Conservation (phyloP, 83 land plant species). For the Picea engelmannii region DNA sequence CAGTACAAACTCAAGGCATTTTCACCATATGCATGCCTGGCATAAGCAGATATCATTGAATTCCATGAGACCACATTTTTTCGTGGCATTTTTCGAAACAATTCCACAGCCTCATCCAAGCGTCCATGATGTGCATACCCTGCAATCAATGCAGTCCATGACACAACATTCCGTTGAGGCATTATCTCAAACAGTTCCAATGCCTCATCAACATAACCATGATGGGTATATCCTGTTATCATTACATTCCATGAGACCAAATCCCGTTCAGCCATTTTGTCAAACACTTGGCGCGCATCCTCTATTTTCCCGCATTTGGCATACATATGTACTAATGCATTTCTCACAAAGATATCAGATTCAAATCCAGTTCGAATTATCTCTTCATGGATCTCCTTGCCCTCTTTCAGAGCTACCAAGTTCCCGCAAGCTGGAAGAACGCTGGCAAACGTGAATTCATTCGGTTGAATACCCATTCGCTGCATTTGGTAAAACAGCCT, state of each 20-base stretch:
- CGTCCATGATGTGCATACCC: neutral
- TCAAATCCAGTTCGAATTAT: neutral
- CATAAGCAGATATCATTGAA: neutral
- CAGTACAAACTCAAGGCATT: neutral
- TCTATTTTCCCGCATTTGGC: neutral
- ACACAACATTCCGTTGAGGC: neutral
- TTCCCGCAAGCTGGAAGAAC: slow-evolving; percentile 2
- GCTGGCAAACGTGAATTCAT: neutral
- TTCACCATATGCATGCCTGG: neutral
- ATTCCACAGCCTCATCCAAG: neutral
- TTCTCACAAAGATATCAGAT: neutral
- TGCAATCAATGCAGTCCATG: neutral
- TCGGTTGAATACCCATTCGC: neutral
- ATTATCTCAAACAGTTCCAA: neutral
- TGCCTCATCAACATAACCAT: neutral
- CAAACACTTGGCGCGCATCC: neutral
- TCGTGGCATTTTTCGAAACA: neutral
- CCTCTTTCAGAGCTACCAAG: neutral
- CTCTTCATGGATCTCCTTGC: neutral
- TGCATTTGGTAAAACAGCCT: slow-evolving; percentile 43
- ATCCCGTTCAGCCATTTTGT: neutral
- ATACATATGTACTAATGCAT: neutral
- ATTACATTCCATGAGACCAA: neutral
- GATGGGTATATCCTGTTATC: neutral
- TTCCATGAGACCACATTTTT: slow-evolving; percentile 7